A percentile compares a stretch with the other conserved stretches of the same genome.
Evolutionary conservation across 495 filamentous ascomycete species (phyloP).

Genomic region (Talaromyces borbonicus): DNA sequence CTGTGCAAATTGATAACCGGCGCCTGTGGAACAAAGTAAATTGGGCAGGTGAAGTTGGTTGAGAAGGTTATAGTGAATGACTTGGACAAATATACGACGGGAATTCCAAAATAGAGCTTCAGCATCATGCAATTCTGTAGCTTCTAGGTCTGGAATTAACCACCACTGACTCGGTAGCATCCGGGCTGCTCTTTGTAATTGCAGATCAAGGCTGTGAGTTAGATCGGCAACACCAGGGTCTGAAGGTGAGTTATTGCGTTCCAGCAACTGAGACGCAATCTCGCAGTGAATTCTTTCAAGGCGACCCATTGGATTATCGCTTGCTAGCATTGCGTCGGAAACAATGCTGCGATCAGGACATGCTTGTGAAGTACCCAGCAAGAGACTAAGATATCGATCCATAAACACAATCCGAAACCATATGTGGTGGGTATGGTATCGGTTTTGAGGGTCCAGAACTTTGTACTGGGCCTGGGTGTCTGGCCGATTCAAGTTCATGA

Average conservation of each 20-base stretch:
- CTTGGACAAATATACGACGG: conserved; percentile 19
- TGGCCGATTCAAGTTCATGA: conserved; percentile 36
- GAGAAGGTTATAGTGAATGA: conserved; percentile 28
- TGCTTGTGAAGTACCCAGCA: conserved; percentile 38
- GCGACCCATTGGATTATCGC: conserved; percentile 12
- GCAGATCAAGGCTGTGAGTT: conserved; percentile 31
- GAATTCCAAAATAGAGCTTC: conserved; percentile 6
- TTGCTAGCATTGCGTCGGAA: conserved; percentile 1
- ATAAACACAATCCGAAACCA: conserved; percentile 19
- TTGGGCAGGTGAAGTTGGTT: conserved; percentile 16
- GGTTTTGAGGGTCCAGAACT: conserved; percentile 12
- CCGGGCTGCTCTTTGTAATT: conserved; percentile 26
- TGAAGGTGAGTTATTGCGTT: conserved; percentile 27
- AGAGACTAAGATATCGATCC: conserved; percentile 38
- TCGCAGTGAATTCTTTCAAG: conserved; percentile 15
- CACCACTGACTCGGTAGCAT: conserved; percentile 28
- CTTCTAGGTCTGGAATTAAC: conserved; percentile 13
- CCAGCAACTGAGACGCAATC: conserved; percentile 28
- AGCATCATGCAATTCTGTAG: conserved; percentile 7
- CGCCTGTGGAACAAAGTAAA: conserved; percentile 10
- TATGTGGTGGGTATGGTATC: conserved; percentile 14
- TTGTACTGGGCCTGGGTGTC: conserved; percentile 10
- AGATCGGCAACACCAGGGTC: conserved; percentile 10
- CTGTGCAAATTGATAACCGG: conserved; percentile 16
- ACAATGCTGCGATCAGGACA: conserved; percentile 25